Evolutionary conservation across 495 filamentous ascomycete genomes (phyloP).

Genomic region (Pseudomonodictys pantanalensis): DNA sequence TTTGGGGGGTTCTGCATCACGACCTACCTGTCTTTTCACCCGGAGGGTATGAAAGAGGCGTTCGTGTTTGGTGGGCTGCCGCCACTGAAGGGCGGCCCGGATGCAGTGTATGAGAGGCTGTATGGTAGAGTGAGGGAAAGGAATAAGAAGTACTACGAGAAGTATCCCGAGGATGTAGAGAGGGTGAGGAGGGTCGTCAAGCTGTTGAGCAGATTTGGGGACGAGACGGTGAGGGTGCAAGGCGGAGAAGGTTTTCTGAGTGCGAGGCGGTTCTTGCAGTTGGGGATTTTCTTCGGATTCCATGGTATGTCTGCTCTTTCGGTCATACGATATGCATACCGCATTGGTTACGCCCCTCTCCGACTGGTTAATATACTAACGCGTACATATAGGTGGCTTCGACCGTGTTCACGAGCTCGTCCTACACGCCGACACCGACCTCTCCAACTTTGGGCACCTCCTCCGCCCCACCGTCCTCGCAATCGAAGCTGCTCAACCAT

Average conservation of each 20-base stretch:
- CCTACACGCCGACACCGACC: constrained; percentile 62
- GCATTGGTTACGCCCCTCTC: too few relatives aligned
- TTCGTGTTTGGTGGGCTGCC: constrained; percentile 82
- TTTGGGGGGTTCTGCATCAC: constrained; percentile 85
- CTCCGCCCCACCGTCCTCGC: constrained; percentile 65
- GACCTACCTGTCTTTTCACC: constrained; percentile 77
- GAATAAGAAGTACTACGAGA: constrained; percentile 76
- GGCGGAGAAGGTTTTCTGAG: constrained; percentile 63
- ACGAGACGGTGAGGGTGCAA: constrained; percentile 59
- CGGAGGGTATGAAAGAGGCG: constrained; percentile 72
- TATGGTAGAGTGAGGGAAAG: constrained; percentile 62
- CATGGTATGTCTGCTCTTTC: constrained; percentile 54
- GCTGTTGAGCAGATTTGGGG: constrained; percentile 52
- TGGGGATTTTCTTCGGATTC: constrained; percentile 73
- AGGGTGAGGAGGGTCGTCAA: constrained; percentile 62
- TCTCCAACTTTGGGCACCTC: constrained; percentile 68
- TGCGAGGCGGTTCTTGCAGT: constrained; percentile 64
- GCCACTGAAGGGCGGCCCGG: constrained; percentile 66
- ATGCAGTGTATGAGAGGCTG: constrained; percentile 70
- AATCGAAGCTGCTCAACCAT: constrained; percentile 62
- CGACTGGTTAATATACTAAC: too few relatives aligned
- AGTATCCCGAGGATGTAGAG: constrained; percentile 79
- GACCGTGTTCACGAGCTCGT: constrained; percentile 57
- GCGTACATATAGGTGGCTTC: constrained; percentile 38
- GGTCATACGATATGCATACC: background rate